Conservation (phyloP, 1,284 basidiomycete species). For the Albatrellus sp. region DNA sequence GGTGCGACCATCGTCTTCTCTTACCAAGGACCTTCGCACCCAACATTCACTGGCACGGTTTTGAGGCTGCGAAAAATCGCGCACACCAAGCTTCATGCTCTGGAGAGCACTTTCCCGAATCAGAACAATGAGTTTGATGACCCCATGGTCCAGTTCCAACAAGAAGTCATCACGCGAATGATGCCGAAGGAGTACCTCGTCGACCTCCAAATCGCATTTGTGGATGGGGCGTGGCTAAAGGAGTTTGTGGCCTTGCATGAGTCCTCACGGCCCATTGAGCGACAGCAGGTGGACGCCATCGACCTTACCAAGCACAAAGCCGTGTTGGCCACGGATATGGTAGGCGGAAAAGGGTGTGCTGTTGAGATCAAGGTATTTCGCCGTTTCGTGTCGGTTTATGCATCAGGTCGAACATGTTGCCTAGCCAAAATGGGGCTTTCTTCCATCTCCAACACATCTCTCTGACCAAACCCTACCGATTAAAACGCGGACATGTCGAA, state of each 20-base stretch:
- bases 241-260: conserved; percentile 35
- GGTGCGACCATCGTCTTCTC: conserved; percentile 83
- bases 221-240: conserved; percentile 54
- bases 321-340: conserved; percentile 64
- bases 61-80: conserved; percentile 59
- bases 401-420: background rate
- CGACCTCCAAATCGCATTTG: conserved; percentile 32
- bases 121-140: conserved; percentile 33
- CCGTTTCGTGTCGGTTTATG: background rate
- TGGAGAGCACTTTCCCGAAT: background rate
- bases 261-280: conserved; percentile 36
- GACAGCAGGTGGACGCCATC: conserved; percentile 43
- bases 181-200: conserved; percentile 50
- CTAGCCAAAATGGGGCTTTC: conserved; percentile 92
- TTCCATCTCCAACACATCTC: conserved; percentile 51
- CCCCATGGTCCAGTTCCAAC: conserved; percentile 51
- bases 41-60: conserved; percentile 47
- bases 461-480: conserved; percentile 40
- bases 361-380: conserved; percentile 78
- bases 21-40: conserved; percentile 42
- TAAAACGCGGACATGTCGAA: conserved; percentile 71
- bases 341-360: conserved; percentile 47
- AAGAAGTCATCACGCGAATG: conserved; percentile 42
- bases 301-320: conserved; percentile 43
- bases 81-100: background rate